Conservation (phyloP, 257 asterid genomes). For the Solanum gandarillasii region DNA sequence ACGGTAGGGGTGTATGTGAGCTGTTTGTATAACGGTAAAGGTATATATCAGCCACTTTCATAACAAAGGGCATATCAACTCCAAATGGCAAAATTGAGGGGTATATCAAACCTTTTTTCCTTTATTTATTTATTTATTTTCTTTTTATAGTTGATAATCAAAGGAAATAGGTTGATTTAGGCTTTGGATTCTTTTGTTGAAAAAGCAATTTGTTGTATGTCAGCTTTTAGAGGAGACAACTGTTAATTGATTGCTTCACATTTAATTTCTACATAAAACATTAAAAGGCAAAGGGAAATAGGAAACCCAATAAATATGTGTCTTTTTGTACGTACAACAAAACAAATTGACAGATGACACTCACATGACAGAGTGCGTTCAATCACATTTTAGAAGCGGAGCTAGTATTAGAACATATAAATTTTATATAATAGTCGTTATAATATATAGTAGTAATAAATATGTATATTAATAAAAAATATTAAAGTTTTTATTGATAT, state of each 20-base stretch:
- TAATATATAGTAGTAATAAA: no score
- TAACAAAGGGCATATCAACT: no score
- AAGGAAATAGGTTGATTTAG: not conserved
- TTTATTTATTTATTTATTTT: no score
- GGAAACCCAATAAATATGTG: not conserved
- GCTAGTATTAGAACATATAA: not conserved
- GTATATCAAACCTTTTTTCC: no score
- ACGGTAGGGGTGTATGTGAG: no score
- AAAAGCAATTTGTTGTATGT: not conserved
- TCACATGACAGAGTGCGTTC: not conserved
- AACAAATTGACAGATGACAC: not conserved
- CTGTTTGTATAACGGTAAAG: no score
- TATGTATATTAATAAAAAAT: fast-evolving
- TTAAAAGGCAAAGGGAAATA: not conserved
- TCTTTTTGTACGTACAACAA: not conserved
- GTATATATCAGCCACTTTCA: no score
- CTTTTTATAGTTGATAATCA: no score
- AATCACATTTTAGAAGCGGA: not conserved
- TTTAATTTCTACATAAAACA: not conserved
- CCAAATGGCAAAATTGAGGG: no score
- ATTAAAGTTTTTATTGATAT: no score
- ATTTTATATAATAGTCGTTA: not conserved
- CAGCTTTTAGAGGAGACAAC: not conserved
- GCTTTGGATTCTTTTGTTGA: not conserved
- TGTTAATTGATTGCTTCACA: not conserved